Conservation (phyloP, 805 yeast species). For the Nakazawaea peltata region DNA sequence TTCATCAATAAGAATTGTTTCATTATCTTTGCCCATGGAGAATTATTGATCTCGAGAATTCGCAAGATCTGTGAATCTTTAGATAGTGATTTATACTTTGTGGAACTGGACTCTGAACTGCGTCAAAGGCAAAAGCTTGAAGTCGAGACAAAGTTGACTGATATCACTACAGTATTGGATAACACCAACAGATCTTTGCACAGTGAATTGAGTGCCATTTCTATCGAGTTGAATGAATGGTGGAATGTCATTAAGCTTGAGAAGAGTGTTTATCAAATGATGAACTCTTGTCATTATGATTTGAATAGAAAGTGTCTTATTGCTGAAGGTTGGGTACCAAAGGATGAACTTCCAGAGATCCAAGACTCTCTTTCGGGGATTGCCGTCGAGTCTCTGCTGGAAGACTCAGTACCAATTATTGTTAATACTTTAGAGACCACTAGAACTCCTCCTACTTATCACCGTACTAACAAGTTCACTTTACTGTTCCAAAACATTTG, state of each 20-base stretch:
- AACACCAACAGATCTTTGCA: conserved; percentile 45
- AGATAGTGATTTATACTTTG: conserved; percentile 69
- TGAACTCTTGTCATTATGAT: conserved; percentile 66
- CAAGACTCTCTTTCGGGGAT: conserved; percentile 47
- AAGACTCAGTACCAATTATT: conserved; percentile 28
- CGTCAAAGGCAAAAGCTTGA: conserved; percentile 30
- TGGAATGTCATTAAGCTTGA: conserved; percentile 46
- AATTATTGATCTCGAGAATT: conserved; percentile 60
- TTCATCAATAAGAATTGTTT: conserved; percentile 71
- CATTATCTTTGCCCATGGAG: conserved; percentile 89
- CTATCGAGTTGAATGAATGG: conserved; percentile 56
- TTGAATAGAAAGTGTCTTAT: conserved; percentile 55
- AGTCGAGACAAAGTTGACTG: conserved; percentile 44
- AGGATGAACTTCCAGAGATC: conserved; percentile 38
- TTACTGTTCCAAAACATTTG: conserved; percentile 60
- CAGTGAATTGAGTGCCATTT: conserved; percentile 59
- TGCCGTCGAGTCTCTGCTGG: conserved; percentile 31
- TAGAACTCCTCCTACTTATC: conserved; percentile 65
- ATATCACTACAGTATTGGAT: conserved; percentile 40
- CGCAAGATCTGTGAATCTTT: conserved; percentile 82
- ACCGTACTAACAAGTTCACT: conserved; percentile 62
- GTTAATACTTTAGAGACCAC: conserved; percentile 57
- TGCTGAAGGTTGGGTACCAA: conserved; percentile 73
- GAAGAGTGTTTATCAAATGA: conserved; percentile 45
- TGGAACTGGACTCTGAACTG: conserved; percentile 34